Percentiles rank a stretch among this genome's conserved stretches.
phyloP scores from a whole-genome alignment of 106 monocot genomes.

The Dioscorea zingiberensis region DNA sequence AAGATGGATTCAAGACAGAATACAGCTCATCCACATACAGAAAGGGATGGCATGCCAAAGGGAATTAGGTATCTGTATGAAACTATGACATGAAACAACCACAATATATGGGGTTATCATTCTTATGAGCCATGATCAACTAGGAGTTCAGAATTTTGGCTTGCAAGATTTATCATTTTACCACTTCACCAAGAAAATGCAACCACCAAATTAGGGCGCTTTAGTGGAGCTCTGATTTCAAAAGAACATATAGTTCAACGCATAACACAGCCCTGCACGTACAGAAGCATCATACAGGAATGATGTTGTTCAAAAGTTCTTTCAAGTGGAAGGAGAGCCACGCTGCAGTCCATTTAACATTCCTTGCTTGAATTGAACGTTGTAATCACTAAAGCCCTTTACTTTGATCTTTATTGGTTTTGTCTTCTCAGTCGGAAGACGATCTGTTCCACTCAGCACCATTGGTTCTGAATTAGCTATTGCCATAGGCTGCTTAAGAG shows the following conservation, averaged over 20 bases:
- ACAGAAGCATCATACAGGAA: neutral
- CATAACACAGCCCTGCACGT: neutral
- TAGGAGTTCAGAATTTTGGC: neutral
- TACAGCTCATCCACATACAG: neutral
- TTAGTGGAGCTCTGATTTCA: neutral
- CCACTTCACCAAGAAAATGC: neutral
- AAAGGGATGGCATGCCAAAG: neutral
- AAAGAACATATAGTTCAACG: too few relatives aligned
- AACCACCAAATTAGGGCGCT: neutral
- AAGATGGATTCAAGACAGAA: slow-evolving; percentile 1
- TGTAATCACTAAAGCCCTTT: slow-evolving; percentile 22
- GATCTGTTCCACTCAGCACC: slow-evolving; percentile 2
- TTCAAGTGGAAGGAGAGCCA: slow-evolving; percentile 18
- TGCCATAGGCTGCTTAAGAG: slow-evolving; percentile 6
- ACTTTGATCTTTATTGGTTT: slow-evolving; percentile 25
- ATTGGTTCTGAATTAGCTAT: neutral
- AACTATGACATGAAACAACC: neutral
- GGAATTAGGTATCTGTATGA: slow-evolving; percentile 4
- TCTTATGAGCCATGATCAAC: neutral
- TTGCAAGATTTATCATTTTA: neutral
- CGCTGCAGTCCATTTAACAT: slow-evolving; percentile 15
- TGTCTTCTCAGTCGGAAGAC: slow-evolving; percentile 18
- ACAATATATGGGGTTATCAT: neutral
- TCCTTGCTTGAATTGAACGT: slow-evolving; percentile 7
- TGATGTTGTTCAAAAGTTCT: neutral